phyloP scores from a whole-genome alignment of 176 grass and related monocot species.

The Oryza australiensis region DNA sequence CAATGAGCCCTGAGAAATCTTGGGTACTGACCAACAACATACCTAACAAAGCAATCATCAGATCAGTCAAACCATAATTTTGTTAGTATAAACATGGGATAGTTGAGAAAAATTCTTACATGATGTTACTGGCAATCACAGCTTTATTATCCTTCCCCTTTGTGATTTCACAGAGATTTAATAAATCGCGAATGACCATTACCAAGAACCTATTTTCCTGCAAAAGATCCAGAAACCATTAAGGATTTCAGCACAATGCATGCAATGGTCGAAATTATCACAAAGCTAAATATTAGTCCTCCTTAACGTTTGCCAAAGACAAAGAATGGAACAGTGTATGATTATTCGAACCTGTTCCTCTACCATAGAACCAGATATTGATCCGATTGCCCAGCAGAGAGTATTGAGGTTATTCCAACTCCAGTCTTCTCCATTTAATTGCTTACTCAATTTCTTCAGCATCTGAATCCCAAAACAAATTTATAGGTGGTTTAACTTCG shows the following conservation, averaged over 20 bases:
- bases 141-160: constrained; percentile 99
- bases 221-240: constrained; percentile 12
- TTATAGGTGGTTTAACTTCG: background rate
- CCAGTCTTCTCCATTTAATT: constrained; percentile 99
- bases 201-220: constrained; percentile 99
- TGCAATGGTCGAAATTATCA: background rate
- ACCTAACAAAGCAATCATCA: constrained; percentile 54
- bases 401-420: constrained; percentile 99
- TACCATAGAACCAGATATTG: constrained; percentile 99
- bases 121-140: constrained; percentile 99
- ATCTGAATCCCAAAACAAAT: constrained; percentile 63
- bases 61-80: constrained; percentile 25
- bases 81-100: constrained; percentile 10
- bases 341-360: constrained; percentile 82
- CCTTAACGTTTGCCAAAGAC: background rate
- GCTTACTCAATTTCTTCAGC: constrained; percentile 92
- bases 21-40: constrained; percentile 98
- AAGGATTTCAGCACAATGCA: background rate
- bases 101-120: constrained; percentile 49
- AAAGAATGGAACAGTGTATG: constrained; percentile 16
- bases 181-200: constrained; percentile 97
- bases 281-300: background rate
- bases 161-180: constrained; percentile 99
- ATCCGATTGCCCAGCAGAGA: constrained; percentile 98
- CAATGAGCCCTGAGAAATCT: constrained; percentile 98